These are phyloP conservation scores for Teratosphaeriaceae sp. DNA, from an alignment of 2,329 filamentous ascomycete species.

Conservation along the genomic window DNA sequence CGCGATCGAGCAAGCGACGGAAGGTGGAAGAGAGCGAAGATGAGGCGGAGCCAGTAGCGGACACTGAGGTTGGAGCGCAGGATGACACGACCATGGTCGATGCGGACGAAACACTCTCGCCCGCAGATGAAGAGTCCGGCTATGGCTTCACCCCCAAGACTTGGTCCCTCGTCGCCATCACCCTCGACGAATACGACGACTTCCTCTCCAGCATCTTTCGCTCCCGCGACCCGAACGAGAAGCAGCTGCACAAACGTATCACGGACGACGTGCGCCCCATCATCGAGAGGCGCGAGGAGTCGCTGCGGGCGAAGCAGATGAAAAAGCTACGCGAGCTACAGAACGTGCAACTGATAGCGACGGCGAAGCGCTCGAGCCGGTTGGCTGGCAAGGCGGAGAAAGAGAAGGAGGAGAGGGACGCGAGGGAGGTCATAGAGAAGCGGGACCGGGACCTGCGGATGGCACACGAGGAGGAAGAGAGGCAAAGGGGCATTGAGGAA, in stretches of 20 bases:
- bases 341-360: conserved; percentile 79
- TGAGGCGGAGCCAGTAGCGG: conserved; percentile 35
- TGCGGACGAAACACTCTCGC: conserved; percentile 26
- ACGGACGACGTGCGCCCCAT: conserved; percentile 75
- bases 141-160: conserved; percentile 63
- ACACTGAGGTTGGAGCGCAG: conserved; percentile 28
- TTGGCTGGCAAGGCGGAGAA: conserved; percentile 76
- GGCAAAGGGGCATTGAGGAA: conserved; percentile 59
- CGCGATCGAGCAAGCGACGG: conserved; percentile 65
- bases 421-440: conserved; percentile 63
- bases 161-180: conserved; percentile 89
- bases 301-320: conserved; percentile 62
- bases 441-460: conserved; percentile 57
- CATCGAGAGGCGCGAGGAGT: conserved; percentile 67
- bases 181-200: conserved; percentile 65
- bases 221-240: conserved; percentile 79
- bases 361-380: conserved; percentile 86
- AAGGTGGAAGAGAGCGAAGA: conserved; percentile 48
- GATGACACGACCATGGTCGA: conserved; percentile 30
- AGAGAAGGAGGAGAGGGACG: conserved; percentile 66
- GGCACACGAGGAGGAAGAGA: conserved; percentile 53
- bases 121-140: conserved; percentile 33
- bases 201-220: conserved; percentile 67
- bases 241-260: conserved; percentile 64
- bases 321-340: conserved; percentile 75